These are phyloP conservation scores for Staphylotrichum longicolle DNA, from an alignment of 495 filamentous ascomycete genomes.

Conservation along the genomic window DNA sequence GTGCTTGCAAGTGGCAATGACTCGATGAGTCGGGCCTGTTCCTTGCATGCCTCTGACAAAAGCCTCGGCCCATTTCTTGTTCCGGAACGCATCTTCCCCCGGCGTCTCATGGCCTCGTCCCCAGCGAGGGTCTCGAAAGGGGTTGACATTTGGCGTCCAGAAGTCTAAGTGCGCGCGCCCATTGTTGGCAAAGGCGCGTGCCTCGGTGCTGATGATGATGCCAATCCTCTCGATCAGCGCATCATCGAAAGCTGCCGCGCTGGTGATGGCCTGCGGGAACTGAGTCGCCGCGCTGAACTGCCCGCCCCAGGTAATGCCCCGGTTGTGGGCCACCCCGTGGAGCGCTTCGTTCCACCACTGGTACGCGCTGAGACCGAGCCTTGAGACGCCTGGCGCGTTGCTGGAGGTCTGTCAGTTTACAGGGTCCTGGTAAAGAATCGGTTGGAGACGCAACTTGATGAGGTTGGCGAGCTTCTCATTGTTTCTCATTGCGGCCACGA, in stretches of 20 bases:
- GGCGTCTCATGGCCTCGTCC: constrained; percentile 37
- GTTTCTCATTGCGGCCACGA: constrained; percentile 43
- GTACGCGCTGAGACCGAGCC: constrained; percentile 46
- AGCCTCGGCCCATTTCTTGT: constrained; percentile 38
- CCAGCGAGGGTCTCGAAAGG: constrained; percentile 55
- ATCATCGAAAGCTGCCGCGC: constrained; percentile 49
- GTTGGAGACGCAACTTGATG: constrained; percentile 25
- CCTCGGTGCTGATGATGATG: constrained; percentile 56
- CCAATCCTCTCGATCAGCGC: constrained; percentile 43
- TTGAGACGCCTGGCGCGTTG: constrained; percentile 37
- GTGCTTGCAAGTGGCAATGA: constrained; percentile 43
- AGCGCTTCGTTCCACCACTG: constrained; percentile 56
- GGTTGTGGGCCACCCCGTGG: constrained; percentile 44
- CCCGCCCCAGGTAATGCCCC: constrained; percentile 36
- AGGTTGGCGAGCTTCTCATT: constrained; percentile 45
- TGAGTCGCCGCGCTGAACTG: constrained; percentile 46
- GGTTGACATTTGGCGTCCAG: constrained; percentile 70
- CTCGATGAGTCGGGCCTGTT: constrained; percentile 5
- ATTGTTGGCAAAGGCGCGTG: constrained; percentile 64
- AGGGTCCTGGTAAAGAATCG: neutral
- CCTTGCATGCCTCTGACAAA: constrained; percentile 35
- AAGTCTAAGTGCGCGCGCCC: constrained; percentile 57
- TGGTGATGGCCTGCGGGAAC: constrained; percentile 48
- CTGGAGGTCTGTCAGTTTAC: constrained; percentile 5
- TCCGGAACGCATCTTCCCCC: constrained; percentile 42